These are phyloP conservation scores for Globisporangium nagaii DNA, from an alignment of 352 stramenopile species.

Conservation along the genomic window DNA sequence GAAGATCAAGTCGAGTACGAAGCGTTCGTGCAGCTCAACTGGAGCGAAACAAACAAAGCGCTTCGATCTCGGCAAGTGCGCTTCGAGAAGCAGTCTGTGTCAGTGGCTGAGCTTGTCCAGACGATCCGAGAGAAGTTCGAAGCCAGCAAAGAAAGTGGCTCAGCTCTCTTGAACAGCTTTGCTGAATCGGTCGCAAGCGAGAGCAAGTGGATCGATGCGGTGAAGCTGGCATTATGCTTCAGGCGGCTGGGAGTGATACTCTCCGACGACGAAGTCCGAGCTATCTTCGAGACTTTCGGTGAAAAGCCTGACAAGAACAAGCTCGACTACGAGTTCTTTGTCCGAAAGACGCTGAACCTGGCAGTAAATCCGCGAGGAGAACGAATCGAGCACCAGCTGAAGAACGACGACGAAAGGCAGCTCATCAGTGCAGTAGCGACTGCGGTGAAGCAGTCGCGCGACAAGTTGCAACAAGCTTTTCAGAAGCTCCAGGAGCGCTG, in stretches of 20 bases:
- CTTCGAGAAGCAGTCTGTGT: constrained; percentile 4
- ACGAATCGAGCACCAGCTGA: constrained; percentile 8
- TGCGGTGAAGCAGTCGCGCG: constrained; percentile 24
- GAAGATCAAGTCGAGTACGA: constrained; percentile 44
- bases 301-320: constrained; percentile 12
- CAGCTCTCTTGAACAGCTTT: constrained; percentile 17
- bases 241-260: constrained; percentile 22
- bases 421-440: constrained; percentile 22
- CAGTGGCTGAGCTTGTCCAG: constrained; percentile 8
- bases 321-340: constrained; percentile 22
- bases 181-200: constrained; percentile 3
- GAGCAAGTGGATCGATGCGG: constrained; percentile 13
- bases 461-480: constrained; percentile 24
- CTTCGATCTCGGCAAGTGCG: constrained; percentile 15
- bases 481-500: constrained; percentile 46
- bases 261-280: constrained; percentile 14
- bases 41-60: constrained; percentile 25
- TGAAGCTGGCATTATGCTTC: constrained; percentile 23
- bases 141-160: background rate
- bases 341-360: constrained; percentile 11
- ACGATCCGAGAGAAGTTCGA: constrained; percentile 15
- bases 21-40: constrained; percentile 56
- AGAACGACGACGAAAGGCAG: constrained; percentile 23
- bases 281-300: constrained; percentile 21
- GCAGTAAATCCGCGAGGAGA: background rate